Base-by-base conservation (phyloP, 148 eudicot genomes). In the Spergularia marina region DNA sequence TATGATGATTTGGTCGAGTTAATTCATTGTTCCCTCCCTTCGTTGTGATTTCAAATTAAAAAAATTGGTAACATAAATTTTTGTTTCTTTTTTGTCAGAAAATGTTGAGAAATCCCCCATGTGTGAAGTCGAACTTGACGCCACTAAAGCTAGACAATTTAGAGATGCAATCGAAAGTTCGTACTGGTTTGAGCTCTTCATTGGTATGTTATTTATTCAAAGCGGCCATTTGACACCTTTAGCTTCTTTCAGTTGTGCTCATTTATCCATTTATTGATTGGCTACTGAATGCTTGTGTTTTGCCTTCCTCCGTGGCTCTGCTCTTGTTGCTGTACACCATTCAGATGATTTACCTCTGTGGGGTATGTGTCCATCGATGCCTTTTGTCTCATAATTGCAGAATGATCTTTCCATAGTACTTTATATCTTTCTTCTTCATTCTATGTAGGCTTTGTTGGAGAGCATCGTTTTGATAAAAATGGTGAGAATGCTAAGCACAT, bases 151-250 rank as follows among this genome's bases (percentile, higher is more conserved):
- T 78, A 86, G 84, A 74, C 91, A 89, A 71, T 94, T 94, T 73
- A 91, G 88, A 86, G 90, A 90, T 78, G 98, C 97, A 74, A 87
- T 94, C 81, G 97, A 89, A 73, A 91, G 82, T 86, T 89, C 89
- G 36, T 94, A 92, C 78, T 92, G 98, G 98, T 89, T 94, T 81
- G 98, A 94, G 79, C 90, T 94, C 70, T 94, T 94, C 78, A 88
- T 91, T 55, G 97, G 98, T 94, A 85, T 78, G 91, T 81, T 30
- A 39, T 71, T 21, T 56, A 18, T 51, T 52, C 23, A 62, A 55
- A 18, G 49, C 36, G 11, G 36, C 3, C 36, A 30, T 30, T 30
- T 30, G 36, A 30, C 36, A 30, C 36, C 36, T 0, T 30, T 30
- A 30, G 36, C 36, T 30, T 30, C 36, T 30, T 30, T 30, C 36